Conservation (phyloP, 1,284 basidiomycete species). For the Limonomyces culmigenus region DNA sequence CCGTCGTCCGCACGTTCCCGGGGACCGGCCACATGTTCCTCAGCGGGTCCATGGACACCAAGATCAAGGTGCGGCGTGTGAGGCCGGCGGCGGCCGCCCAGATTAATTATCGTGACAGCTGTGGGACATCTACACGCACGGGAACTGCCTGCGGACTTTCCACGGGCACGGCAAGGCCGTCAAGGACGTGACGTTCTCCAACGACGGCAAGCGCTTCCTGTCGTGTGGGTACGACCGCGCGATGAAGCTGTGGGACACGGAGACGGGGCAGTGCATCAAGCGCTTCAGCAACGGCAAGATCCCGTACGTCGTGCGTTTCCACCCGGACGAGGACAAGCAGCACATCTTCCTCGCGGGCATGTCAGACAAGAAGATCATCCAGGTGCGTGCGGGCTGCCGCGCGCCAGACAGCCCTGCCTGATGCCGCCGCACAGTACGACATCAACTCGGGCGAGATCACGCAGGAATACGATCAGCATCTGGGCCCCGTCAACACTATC, state of each 20-base stretch:
- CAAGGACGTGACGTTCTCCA: constrained; percentile 90
- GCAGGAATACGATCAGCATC: constrained; percentile 97
- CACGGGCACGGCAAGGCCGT: constrained; percentile 95
- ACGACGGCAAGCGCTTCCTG: constrained; percentile 80
- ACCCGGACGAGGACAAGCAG: constrained; percentile 93
- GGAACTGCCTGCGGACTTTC: constrained; percentile 93
- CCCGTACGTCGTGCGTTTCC: constrained; percentile 87
- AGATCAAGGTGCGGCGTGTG: constrained; percentile 77
- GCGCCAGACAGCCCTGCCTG: not conserved
- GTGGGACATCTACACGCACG: constrained; percentile 97
- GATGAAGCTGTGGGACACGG: constrained; percentile 99
- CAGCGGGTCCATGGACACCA: constrained; percentile 95
- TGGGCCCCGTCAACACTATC: constrained; percentile 96
- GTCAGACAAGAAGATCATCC: constrained; percentile 98
- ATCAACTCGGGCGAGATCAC: constrained; percentile 85
- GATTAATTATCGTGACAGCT: constrained; percentile 58
- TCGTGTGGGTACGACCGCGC: constrained; percentile 92
- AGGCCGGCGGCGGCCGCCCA: no score
- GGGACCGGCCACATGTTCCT: constrained; percentile 85
- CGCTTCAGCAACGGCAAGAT: constrained; percentile 95
- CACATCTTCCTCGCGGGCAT: constrained; percentile 95
- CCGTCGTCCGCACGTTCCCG: constrained; percentile 86
- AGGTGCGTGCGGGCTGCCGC: constrained; percentile 28
- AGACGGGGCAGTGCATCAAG: constrained; percentile 91
- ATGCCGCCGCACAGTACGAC: constrained; percentile 55